phyloP scores from a whole-genome alignment of 179 eudicot species.

The Gypsophila paniculata region DNA sequence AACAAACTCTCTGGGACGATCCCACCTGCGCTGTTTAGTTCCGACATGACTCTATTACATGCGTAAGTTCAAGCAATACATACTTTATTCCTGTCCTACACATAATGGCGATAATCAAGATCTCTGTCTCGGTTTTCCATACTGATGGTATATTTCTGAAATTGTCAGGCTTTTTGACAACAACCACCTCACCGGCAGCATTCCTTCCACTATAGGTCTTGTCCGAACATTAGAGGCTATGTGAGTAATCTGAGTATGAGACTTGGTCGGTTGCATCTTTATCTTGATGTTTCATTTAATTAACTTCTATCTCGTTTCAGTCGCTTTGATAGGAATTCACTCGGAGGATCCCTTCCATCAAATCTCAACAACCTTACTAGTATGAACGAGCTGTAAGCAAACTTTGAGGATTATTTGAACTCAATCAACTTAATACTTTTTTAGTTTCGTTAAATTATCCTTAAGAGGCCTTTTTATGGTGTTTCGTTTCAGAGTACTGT shows the following conservation, averaged over 20 bases:
- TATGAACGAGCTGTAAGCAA: slow-evolving; percentile 60
- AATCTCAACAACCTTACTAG: slow-evolving; percentile 56
- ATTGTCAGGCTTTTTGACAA: slow-evolving; percentile 66
- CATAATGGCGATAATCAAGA: too few species aligned
- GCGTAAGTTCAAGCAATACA: slow-evolving; percentile 28
- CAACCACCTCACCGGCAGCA: slow-evolving; percentile 53
- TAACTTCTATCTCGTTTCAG: slow-evolving; percentile 44
- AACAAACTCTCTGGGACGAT: slow-evolving; percentile 41
- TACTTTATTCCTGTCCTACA: not conserved
- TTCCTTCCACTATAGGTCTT: slow-evolving; percentile 63
- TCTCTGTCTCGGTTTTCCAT: not conserved
- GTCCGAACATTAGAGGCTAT: slow-evolving; percentile 53
- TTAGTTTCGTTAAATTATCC: not conserved
- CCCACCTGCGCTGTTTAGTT: slow-evolving; percentile 33
- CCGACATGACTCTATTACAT: slow-evolving; percentile 38
- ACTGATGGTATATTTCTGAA: slow-evolving; percentile 21
- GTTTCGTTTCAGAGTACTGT: slow-evolving; percentile 39
- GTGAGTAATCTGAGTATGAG: slow-evolving; percentile 83
- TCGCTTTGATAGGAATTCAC: slow-evolving; percentile 68
- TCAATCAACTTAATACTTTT: not conserved
- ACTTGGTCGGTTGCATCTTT: not conserved
- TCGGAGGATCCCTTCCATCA: slow-evolving; percentile 60
- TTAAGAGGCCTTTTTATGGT: slow-evolving; percentile 7
- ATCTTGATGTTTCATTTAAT: slow-evolving; percentile 8
- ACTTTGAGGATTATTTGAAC: slow-evolving; percentile 8